These are phyloP conservation scores for Aspergillus transmontanensis DNA, from an alignment of 2,329 filamentous ascomycete species.

Conservation along the genomic window DNA sequence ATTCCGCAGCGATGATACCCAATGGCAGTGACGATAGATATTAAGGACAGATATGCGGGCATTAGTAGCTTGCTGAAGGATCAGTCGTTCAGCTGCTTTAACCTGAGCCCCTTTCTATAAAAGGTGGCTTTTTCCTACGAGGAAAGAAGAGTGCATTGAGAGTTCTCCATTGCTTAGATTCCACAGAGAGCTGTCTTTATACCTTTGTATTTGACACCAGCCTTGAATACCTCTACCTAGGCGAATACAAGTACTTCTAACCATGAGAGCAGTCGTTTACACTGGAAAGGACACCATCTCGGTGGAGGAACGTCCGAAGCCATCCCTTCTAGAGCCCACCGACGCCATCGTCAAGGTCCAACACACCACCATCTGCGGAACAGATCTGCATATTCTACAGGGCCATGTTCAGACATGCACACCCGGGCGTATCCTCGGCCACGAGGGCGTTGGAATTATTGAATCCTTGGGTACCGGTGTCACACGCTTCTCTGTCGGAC, in stretches of 20 bases:
- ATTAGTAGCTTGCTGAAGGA: neutral
- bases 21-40: neutral
- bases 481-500: constrained; percentile 50
- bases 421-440: constrained; percentile 53
- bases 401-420: constrained; percentile 54
- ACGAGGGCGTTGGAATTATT: constrained; percentile 57
- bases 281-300: constrained; percentile 29
- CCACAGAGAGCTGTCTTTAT: neutral
- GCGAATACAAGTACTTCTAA: neutral
- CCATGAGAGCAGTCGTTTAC: constrained; percentile 52
- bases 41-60: neutral
- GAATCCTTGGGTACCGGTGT: constrained; percentile 51
- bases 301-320: constrained; percentile 40
- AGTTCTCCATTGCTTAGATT: neutral
- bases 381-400: constrained; percentile 57
- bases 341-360: constrained; percentile 53
- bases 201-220: neutral
- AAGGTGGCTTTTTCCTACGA: neutral
- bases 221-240: neutral
- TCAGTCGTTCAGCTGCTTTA: neutral
- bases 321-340: constrained; percentile 41
- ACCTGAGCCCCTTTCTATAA: neutral
- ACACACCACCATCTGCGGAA: constrained; percentile 55
- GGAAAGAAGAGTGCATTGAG: neutral
- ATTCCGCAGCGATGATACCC: neutral